A percentile compares a stretch with the other conserved stretches of the same genome.
phyloP scores from a whole-genome alignment of 2,329 filamentous ascomycete genomes.

The Neopestalotiopsis rosae region DNA sequence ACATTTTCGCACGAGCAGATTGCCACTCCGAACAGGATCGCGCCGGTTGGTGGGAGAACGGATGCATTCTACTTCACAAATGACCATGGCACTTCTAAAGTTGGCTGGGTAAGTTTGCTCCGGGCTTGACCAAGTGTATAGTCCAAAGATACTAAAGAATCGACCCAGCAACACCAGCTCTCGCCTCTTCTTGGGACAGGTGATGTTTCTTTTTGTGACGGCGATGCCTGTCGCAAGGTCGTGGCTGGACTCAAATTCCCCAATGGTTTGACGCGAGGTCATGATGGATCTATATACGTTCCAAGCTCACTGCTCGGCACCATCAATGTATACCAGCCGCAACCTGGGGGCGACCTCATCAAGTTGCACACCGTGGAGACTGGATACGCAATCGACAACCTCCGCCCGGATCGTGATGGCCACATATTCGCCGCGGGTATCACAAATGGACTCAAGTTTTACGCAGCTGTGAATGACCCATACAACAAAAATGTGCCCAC shows the following conservation, averaged over 20 bases:
- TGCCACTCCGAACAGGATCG: slow-evolving; percentile 32
- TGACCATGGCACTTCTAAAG: slow-evolving; percentile 28
- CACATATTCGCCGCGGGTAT: slow-evolving; percentile 33
- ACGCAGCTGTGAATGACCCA: slow-evolving; percentile 26
- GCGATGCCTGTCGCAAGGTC: slow-evolving; percentile 25
- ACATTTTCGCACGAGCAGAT: slow-evolving; percentile 28
- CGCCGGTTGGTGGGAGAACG: slow-evolving; percentile 24
- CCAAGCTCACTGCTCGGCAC: slow-evolving; percentile 31
- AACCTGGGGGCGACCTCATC: slow-evolving; percentile 20
- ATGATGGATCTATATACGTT: slow-evolving; percentile 37
- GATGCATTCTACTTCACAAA: slow-evolving; percentile 32
- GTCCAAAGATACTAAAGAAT: neutral
- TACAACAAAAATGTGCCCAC: slow-evolving; percentile 22
- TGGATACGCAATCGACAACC: slow-evolving; percentile 33
- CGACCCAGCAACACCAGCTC: slow-evolving; percentile 23
- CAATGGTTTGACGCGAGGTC: slow-evolving; percentile 35
- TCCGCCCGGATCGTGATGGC: slow-evolving; percentile 31
- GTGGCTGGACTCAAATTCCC: slow-evolving; percentile 33
- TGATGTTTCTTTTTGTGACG: slow-evolving; percentile 35
- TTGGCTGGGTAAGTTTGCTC: slow-evolving; percentile 25
- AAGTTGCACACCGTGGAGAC: slow-evolving; percentile 26
- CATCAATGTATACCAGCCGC: slow-evolving; percentile 20
- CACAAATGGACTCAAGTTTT: slow-evolving; percentile 23
- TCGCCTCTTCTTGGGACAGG: slow-evolving; percentile 30
- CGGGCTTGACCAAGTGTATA: neutral